Base-by-base conservation (phyloP, 2,329 filamentous ascomycete species). In the Botrytis byssoidea region DNA sequence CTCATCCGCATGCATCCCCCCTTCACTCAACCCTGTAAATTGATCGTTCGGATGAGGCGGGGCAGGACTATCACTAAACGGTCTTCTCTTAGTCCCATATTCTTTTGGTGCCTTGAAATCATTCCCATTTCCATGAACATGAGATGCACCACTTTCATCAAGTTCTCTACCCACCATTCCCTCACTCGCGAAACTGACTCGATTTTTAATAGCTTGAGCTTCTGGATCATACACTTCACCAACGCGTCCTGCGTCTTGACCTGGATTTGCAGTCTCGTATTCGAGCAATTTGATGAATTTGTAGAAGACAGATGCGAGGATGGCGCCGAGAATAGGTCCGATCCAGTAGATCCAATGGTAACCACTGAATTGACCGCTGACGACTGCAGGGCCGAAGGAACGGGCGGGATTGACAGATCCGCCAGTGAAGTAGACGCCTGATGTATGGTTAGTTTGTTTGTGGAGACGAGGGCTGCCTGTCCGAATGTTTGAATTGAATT, bases 331-430 rank as follows among this genome's bases (percentile, higher is more conserved):
- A 16, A 84, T 79, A 1, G 88, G 88, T 0, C 87, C 87, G 6
- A 88, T 74, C 84, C 76, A 78, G 77, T 86, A 86, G 70, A 86
- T 85, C 85, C 85, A 86, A 76, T 86, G 85, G 74, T 86, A 83
- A 9, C 74, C 71, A 40, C 82, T 80, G 74, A 86, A 86, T 5
- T 79, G 78, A 22, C 79, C 79, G 2, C 81, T 83, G 29, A 85
- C 81, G 55, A 86, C 84, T 70, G 82, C 83, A 1, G 85, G 85
- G 2, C 84, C 85, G 75, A 87, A 85, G 60, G 82, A 84, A 64
- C 85, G 82, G 18, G 85, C 83, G 6, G 85, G 85, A 74, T 86
- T 86, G 16, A 86, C 80, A 12, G 83, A 84, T 25, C 84, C 85
- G 44, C 85, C 85, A 8, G 85, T 86, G 71, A 83, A 86, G 76